phyloP scores from a whole-genome alignment of 148 eudicot species.

The Rhododendron vialii region DNA sequence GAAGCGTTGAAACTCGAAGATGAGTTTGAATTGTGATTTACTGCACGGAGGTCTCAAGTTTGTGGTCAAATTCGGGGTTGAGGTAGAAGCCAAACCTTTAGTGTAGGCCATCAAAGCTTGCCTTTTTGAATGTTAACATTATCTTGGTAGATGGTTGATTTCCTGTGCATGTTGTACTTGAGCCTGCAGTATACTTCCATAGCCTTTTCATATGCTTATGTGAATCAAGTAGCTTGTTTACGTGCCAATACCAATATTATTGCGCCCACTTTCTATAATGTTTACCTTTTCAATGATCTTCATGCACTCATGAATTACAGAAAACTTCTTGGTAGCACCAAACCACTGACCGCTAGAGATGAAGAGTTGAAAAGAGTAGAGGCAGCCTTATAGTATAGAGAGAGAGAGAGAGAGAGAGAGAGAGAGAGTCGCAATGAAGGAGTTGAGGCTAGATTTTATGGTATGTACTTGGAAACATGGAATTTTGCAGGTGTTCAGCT shows the following conservation, averaged over 20 bases:
- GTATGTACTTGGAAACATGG: neutral
- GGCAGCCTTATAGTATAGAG: neutral
- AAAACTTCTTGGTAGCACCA: neutral
- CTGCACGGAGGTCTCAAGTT: neutral
- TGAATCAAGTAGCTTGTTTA: neutral
- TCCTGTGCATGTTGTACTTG: slow-evolving; percentile 11
- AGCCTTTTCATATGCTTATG: neutral
- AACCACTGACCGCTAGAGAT: neutral
- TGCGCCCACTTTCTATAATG: neutral
- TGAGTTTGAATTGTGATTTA: slow-evolving; percentile 61
- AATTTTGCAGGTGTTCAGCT: neutral
- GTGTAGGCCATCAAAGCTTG: neutral
- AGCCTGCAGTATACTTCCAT: slow-evolving; percentile 7
- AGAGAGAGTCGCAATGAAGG: neutral
- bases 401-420: neutral
- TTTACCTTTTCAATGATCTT: neutral
- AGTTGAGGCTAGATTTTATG: neutral
- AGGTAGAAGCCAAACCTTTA: slow-evolving; percentile 14
- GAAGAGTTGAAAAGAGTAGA: neutral
- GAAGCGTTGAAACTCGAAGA: slow-evolving; percentile 63
- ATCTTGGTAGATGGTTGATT: slow-evolving; percentile 6
- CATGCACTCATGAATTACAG: neutral
- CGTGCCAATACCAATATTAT: neutral
- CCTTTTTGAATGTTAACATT: neutral
- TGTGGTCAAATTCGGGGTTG: slow-evolving; percentile 3